Evolutionary conservation across 306 rosid genomes (phyloP).

Genomic region (Canavalia ensiformis): DNA sequence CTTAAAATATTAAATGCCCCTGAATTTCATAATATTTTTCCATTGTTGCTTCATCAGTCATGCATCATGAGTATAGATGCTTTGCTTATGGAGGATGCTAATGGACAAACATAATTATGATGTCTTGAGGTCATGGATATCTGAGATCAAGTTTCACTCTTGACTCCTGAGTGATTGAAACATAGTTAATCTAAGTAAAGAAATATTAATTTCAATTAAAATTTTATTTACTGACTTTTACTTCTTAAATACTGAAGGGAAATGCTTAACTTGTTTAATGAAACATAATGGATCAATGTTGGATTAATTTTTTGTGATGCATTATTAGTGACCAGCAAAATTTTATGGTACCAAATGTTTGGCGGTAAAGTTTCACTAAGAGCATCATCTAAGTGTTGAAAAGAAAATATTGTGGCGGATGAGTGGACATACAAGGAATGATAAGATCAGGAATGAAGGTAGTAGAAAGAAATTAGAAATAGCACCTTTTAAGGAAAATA

Average conservation of each 20-base stretch:
- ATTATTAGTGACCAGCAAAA: neutral
- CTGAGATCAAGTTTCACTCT: constrained; percentile 35
- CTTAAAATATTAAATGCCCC: constrained; percentile 39
- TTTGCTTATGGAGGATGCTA: constrained; percentile 39
- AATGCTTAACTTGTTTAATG: constrained; percentile 18
- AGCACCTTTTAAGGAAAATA: constrained; percentile 11
- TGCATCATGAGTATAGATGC: constrained; percentile 33
- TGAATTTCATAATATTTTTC: constrained; percentile 26
- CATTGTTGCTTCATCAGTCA: constrained; percentile 33
- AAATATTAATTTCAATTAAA: constrained; percentile 32
- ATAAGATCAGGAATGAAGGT: neutral
- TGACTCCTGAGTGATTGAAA: constrained; percentile 39
- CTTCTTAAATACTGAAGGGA: constrained; percentile 40
- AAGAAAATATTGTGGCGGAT: constrained; percentile 15
- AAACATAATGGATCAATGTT: constrained; percentile 27
- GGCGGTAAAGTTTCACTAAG: constrained; percentile 16
- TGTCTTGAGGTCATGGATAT: constrained; percentile 30
- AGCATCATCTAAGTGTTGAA: constrained; percentile 18
- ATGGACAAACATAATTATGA: constrained; percentile 36
- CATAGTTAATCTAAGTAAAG: constrained; percentile 32
- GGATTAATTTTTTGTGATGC: constrained; percentile 27
- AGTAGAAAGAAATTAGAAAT: neutral
- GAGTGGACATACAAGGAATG: constrained; percentile 8
- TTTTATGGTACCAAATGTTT: constrained; percentile 8
- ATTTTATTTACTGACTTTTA: neutral